A percentile compares a stretch with the other conserved stretches of the same genome.
Evolutionary conservation across 1,284 basidiomycete genomes (phyloP).

Genomic region (Phylloboletellus chloephorus): DNA sequence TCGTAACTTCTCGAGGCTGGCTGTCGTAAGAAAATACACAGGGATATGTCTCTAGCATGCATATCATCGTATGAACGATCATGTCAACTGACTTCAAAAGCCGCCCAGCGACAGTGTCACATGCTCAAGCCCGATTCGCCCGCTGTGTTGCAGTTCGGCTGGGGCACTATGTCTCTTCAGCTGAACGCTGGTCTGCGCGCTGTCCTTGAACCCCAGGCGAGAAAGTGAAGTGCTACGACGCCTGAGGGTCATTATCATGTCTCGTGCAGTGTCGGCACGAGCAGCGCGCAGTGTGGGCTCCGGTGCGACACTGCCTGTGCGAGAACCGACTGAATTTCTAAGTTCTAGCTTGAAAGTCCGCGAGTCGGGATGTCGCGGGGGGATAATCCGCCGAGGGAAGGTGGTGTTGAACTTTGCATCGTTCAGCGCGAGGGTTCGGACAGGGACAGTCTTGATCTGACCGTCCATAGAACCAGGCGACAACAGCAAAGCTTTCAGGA

Average conservation of each 20-base stretch:
- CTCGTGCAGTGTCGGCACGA: conserved; percentile 49
- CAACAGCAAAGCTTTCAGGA: conserved; percentile 33
- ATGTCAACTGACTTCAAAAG: conserved; percentile 12
- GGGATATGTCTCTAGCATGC: not conserved
- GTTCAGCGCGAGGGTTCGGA: conserved; percentile 20
- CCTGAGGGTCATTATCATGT: conserved; percentile 61
- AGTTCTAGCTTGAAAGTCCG: conserved; percentile 42
- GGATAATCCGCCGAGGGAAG: conserved; percentile 1
- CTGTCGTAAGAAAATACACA: too few species aligned
- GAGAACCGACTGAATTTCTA: conserved; percentile 47
- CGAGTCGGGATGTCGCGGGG: conserved; percentile 34
- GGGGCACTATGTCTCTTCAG: conserved; percentile 41
- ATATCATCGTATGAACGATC: not conserved
- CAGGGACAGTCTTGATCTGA: conserved; percentile 40
- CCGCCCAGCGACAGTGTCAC: conserved; percentile 4
- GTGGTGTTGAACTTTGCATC: conserved; percentile 5
- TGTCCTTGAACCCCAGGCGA: conserved; percentile 14
- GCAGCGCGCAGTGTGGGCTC: conserved; percentile 44
- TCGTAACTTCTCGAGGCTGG: too few species aligned
- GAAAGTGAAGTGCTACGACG: conserved; percentile 43
- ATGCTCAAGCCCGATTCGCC: conserved; percentile 42
- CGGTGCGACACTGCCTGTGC: conserved; percentile 39
- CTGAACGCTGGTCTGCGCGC: not conserved
- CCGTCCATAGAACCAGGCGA: conserved; percentile 17
- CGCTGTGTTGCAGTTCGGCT: conserved; percentile 38